A percentile compares a stretch with the other conserved stretches of the same genome.
phyloP scores from a whole-genome alignment of 2,329 filamentous ascomycete genomes.

The Erysiphe pulchra region DNA sequence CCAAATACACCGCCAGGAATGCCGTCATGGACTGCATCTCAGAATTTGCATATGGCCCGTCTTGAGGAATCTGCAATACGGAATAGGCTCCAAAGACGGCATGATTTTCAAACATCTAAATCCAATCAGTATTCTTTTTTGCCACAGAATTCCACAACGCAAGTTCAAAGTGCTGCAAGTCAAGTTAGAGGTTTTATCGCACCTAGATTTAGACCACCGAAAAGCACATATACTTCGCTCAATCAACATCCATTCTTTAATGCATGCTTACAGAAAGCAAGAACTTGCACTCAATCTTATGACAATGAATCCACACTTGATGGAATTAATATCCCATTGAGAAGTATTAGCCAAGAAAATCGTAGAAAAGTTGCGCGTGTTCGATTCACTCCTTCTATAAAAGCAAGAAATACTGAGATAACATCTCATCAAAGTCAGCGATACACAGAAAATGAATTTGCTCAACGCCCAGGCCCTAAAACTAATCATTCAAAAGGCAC shows the following conservation, averaged over 20 bases:
- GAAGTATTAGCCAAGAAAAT: background rate
- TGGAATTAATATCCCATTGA: background rate
- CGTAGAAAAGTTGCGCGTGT: constrained; percentile 1
- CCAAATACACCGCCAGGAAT: constrained; percentile 10
- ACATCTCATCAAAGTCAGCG: background rate
- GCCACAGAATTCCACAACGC: background rate
- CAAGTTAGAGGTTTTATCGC: constrained; percentile 4
- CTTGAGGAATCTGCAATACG: constrained; percentile 1
- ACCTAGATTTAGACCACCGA: constrained; percentile 11
- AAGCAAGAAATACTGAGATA: constrained; percentile 7
- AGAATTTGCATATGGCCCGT: constrained; percentile 2
- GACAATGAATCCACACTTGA: background rate
- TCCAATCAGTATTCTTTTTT: background rate
- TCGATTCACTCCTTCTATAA: constrained; percentile 8
- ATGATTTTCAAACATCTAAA: constrained; percentile 3
- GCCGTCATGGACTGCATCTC: constrained; percentile 13
- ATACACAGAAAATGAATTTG: background rate
- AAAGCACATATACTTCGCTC: constrained; percentile 11
- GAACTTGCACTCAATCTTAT: background rate
- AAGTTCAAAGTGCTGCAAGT: background rate
- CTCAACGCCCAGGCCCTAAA: background rate
- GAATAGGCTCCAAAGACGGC: constrained; percentile 7
- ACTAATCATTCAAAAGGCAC: background rate
- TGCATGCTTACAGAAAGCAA: background rate
- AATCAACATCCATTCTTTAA: constrained; percentile 11